Conservation (phyloP, 495 filamentous ascomycete genomes). For the Aspergillus sparsus region DNA sequence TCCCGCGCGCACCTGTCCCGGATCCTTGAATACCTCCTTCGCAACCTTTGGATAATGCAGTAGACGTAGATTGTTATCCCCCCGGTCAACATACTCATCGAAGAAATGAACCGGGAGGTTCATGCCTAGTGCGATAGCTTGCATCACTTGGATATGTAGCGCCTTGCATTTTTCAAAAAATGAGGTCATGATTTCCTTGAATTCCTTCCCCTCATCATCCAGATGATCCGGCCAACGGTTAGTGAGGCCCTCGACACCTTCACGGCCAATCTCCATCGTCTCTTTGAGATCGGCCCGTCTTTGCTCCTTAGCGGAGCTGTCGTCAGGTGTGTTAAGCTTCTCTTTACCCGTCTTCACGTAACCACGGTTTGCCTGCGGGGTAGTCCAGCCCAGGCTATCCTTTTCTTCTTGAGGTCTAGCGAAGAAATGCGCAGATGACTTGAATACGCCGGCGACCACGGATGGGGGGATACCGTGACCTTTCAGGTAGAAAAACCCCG, state of each 20-base stretch:
- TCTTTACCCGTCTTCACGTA: constrained; percentile 76
- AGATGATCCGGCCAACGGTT: constrained; percentile 79
- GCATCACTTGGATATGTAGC: constrained; percentile 80
- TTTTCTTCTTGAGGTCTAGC: constrained; percentile 67
- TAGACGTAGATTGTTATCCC: constrained; percentile 86
- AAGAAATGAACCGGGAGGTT: constrained; percentile 73
- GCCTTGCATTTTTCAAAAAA: constrained; percentile 75
- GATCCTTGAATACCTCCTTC: constrained; percentile 69
- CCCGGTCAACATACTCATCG: constrained; percentile 67
- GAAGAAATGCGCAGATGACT: constrained; percentile 77
- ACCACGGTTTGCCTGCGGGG: constrained; percentile 73
- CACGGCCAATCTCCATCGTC: constrained; percentile 78
- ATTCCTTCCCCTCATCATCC: constrained; percentile 62
- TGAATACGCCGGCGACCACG: constrained; percentile 63
- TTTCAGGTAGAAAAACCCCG: constrained; percentile 89
- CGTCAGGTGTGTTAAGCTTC: constrained; percentile 65
- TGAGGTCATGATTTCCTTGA: constrained; percentile 68
- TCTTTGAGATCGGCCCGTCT: constrained; percentile 80
- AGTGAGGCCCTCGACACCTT: constrained; percentile 63
- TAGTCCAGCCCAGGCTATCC: constrained; percentile 67
- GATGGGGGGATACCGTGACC: constrained; percentile 68
- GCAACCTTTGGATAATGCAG: constrained; percentile 81
- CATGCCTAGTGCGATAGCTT: constrained; percentile 83
- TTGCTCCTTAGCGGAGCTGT: constrained; percentile 58
- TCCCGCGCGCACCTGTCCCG: constrained; percentile 76